Base-by-base conservation (phyloP, 2,329 filamentous ascomycete species). In the Berkeleyomyces basicola region DNA sequence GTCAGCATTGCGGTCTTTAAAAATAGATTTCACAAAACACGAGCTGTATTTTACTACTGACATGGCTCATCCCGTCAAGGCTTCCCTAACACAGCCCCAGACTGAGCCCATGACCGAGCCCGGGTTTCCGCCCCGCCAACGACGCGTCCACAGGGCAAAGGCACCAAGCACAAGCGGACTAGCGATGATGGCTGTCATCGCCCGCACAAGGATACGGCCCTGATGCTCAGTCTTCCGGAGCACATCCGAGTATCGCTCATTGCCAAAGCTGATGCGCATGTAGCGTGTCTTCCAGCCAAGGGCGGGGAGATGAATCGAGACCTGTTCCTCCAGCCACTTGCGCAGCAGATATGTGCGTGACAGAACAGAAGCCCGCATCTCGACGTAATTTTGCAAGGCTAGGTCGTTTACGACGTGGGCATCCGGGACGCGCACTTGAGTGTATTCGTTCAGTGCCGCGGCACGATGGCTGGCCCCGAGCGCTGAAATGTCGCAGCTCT, bases 241-340 rank as follows among this genome's bases (percentile, higher is more conserved):
- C 3, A 97, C 87, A 65, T 95, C 86, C 0, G 87, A 88, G 72
- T 99, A 99, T 23, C 88, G 78, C 74, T 95, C 87, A 69, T 96
- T 96, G 64, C 89, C 89, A 71, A 99, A 99, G 67, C 90, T 96
- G 7, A 99, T 86, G 23, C 92, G 81, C 0, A 87, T 84, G 71
- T 99, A 99, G 74, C 96, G 90, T 1, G 93, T 99, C 70, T 86
- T 84, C 85, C 92, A 96, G 0, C 92, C 93, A 10, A 91, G 74
- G 36, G 79, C 75, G 0, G 93, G 93, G 1, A 95, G 70, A 68
- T 87, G 85, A 11, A 87, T 80, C 61, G 86, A 88, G 61, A 97
- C 76, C 42, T 80, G 82, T 75, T 99, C 93, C 70, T 99, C 93
- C 11, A 96, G 76, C 67, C 78, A 84, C 74, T 99, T 99, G 63